A percentile compares a stretch with the other conserved stretches of the same genome.
Conservation (phyloP, 345 rosid genomes). For the Eucalyptus leucophloia region DNA sequence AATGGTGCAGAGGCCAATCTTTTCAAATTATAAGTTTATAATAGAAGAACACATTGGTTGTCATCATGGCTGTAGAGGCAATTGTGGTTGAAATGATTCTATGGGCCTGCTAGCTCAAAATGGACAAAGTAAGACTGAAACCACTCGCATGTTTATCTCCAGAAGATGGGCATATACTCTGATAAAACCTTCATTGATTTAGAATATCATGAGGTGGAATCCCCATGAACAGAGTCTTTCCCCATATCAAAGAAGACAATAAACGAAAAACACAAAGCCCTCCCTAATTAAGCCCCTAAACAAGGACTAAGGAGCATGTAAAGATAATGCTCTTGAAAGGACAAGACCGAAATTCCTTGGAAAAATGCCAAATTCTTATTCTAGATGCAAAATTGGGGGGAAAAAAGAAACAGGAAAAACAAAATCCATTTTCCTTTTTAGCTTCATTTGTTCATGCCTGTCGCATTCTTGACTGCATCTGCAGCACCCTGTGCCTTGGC, state of each 20-base stretch:
- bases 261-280: neutral
- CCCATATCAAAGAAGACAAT: neutral
- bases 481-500: constrained; percentile 43
- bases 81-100: neutral
- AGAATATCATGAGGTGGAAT: neutral
- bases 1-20: neutral
- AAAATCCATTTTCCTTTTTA: neutral
- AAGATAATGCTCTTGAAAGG: neutral
- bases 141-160: neutral
- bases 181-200: neutral
- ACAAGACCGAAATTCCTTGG: neutral
- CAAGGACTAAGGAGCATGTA: neutral
- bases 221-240: neutral
- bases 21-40: neutral
- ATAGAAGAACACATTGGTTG: neutral
- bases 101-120: neutral
- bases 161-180: neutral
- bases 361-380: neutral
- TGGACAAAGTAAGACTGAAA: neutral
- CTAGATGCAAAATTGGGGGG: neutral
- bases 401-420: neutral
- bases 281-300: neutral
- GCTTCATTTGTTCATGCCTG: constrained; percentile 2
- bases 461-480: constrained; percentile 53
- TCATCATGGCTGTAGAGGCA: neutral